Percentiles rank a stretch among this genome's conserved stretches.
phyloP scores from a whole-genome alignment of 2,329 filamentous ascomycete genomes.

The Huntiella omanensis region DNA sequence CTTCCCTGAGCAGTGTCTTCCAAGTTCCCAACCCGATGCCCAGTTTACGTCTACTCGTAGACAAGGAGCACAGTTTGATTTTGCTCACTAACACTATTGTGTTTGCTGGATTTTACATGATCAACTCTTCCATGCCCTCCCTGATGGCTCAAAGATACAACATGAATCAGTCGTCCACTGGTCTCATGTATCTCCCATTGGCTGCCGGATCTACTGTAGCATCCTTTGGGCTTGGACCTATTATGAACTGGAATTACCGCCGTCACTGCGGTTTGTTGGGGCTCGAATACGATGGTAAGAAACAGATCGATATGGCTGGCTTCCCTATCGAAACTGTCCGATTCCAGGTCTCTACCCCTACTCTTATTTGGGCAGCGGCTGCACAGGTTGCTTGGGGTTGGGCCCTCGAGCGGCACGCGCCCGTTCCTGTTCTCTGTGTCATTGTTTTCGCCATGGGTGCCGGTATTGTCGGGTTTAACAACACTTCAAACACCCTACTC shows the following conservation, averaged over 20 bases:
- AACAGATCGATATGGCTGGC: conserved; percentile 27
- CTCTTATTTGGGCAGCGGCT: conserved; percentile 30
- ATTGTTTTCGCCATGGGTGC: conserved; percentile 28
- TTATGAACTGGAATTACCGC: conserved; percentile 50
- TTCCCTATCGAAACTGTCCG: conserved; percentile 35
- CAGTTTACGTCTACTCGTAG: conserved; percentile 22
- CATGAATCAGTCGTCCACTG: conserved; percentile 34
- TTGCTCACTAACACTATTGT: conserved; percentile 26
- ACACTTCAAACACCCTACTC: conserved; percentile 31
- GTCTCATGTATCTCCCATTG: conserved; percentile 33
- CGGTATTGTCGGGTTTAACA: conserved; percentile 34
- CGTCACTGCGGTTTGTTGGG: conserved; percentile 36
- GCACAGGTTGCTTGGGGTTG: conserved; percentile 33
- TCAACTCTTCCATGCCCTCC: conserved; percentile 26
- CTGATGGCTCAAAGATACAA: conserved; percentile 34
- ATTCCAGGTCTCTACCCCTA: conserved; percentile 29
- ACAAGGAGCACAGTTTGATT: conserved; percentile 26
- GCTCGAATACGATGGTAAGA: conserved; percentile 32
- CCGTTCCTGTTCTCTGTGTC: conserved; percentile 27
- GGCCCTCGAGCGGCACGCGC: conserved; percentile 24
- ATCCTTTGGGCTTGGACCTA: conserved; percentile 28
- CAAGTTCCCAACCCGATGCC: conserved; percentile 22
- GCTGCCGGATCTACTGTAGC: conserved; percentile 30
- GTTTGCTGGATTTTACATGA: conserved; percentile 31
- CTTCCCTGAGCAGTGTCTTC: not conserved